phyloP scores from a whole-genome alignment of 345 rosid species.

The Dovyalis caffra region DNA sequence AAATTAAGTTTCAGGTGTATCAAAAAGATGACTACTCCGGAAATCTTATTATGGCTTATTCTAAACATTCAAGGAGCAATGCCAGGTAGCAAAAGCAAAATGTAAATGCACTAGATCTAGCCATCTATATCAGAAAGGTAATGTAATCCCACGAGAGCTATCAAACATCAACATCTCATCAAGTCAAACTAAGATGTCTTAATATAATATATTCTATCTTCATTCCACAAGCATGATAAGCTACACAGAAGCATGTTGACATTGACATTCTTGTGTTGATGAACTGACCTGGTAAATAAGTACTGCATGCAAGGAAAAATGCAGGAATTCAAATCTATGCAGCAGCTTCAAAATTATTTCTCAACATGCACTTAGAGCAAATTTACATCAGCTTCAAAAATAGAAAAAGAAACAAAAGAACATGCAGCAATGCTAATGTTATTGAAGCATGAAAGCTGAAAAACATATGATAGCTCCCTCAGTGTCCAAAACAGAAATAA shows the following conservation, averaged over 20 bases:
- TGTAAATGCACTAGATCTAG: background rate
- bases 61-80: too few species aligned
- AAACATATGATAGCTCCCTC: background rate
- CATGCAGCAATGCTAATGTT: background rate
- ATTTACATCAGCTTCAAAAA: background rate
- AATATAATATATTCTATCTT: background rate
- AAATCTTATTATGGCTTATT: too few species aligned
- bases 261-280: background rate
- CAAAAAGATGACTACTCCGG: too few species aligned
- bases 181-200: background rate
- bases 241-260: background rate
- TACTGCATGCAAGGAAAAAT: background rate
- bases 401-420: background rate
- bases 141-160: background rate
- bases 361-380: background rate
- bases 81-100: background rate
- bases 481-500: too few species aligned
- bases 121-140: background rate
- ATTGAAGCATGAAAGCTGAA: background rate
- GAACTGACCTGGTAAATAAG: background rate
- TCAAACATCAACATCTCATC: background rate
- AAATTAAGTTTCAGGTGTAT: background rate
- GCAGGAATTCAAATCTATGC: background rate
- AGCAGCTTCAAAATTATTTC: background rate
- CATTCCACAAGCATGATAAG: background rate